These are phyloP conservation scores for Teratosphaeria nubilosa DNA, from an alignment of 2,329 filamentous ascomycete genomes.

Conservation along the genomic window DNA sequence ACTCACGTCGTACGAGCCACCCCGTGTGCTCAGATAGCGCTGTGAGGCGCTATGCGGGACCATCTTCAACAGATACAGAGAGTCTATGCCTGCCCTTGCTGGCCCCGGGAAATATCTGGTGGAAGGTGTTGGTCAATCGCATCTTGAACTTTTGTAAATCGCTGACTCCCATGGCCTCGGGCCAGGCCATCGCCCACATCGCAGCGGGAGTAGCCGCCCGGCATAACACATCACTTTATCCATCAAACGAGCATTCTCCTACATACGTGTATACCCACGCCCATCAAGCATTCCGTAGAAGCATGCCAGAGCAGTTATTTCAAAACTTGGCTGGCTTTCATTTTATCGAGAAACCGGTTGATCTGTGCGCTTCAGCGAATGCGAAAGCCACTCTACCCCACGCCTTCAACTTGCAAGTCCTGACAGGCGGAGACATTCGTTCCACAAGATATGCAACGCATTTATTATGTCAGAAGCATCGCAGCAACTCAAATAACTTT, in stretches of 20 bases:
- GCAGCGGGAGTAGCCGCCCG: neutral
- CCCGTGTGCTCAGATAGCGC: slow-evolving; percentile 52
- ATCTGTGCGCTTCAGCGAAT: no score
- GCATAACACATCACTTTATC: neutral
- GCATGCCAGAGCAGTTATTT: no score
- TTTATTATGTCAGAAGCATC: no score
- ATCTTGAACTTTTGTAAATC: neutral
- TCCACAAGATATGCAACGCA: no score
- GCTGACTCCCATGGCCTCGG: neutral
- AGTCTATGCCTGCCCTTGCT: neutral
- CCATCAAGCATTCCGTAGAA: neutral
- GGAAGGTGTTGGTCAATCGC: neutral
- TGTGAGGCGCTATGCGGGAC: slow-evolving; percentile 42
- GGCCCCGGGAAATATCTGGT: neutral
- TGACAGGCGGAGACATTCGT: no score
- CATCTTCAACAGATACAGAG: neutral
- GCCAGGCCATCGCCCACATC: neutral
- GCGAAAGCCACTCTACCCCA: no score
- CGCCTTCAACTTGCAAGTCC: no score
- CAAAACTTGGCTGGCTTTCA: no score
- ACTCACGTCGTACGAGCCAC: slow-evolving; percentile 52
- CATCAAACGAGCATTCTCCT: neutral
- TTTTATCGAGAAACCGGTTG: no score
- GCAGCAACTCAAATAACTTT: no score
- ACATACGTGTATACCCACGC: neutral